Percentiles rank a stretch among this genome's conserved stretches.
These are phyloP conservation scores for Crithidia bombi DNA, from an alignment of 208 protist genomes.

Conservation along the genomic window DNA sequence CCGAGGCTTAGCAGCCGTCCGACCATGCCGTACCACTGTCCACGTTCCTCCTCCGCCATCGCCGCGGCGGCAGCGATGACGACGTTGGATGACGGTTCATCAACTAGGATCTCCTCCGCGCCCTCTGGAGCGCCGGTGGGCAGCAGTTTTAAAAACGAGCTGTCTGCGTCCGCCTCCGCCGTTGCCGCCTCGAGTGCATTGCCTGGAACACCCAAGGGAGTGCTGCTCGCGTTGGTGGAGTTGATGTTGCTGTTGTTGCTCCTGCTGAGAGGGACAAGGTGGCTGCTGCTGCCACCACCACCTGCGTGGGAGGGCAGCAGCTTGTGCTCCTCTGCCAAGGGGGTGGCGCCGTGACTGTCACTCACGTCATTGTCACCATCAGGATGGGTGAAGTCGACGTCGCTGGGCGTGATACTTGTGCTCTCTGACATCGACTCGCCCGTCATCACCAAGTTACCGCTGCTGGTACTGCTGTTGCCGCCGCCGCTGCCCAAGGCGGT, in stretches of 20 bases:
- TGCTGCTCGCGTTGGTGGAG: slow-evolving; percentile 2
- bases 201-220: slow-evolving; percentile 2
- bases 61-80: slow-evolving; percentile 11
- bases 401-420: slow-evolving; percentile 11
- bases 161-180: not conserved
- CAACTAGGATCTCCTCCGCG: not conserved
- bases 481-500: not conserved
- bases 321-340: not conserved
- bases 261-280: not conserved
- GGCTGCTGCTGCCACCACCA: too few species aligned
- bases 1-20: slow-evolving; percentile 37
- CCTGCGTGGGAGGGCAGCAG: not conserved
- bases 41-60: slow-evolving; percentile 19
- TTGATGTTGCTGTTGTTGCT: not conserved
- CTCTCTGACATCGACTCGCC: not conserved
- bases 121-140: not conserved
- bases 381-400: not conserved
- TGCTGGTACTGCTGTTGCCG: not conserved
- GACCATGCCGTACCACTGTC: slow-evolving; percentile 32
- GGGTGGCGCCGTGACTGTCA: not conserved
- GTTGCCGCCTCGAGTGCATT: not conserved
- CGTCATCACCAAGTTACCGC: not conserved
- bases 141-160: not conserved
- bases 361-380: not conserved
- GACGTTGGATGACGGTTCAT: slow-evolving; percentile 3